Evolutionary conservation across 352 stramenopile species (phyloP).

Genomic region (Pythium angustatum): DNA sequence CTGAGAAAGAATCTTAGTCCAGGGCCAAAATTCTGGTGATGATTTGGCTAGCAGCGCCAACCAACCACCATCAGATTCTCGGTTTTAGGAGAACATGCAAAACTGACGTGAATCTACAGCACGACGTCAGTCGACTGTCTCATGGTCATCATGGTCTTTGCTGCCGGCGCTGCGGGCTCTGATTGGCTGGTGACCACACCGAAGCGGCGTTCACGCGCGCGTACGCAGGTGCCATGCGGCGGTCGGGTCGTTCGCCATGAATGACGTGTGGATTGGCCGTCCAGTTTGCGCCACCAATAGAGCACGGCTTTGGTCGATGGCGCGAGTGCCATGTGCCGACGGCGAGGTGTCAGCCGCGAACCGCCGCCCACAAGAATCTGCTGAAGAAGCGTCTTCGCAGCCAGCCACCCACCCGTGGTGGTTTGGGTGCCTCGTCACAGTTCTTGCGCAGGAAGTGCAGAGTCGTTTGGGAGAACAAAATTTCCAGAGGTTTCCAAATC

Average conservation of each 20-base stretch:
- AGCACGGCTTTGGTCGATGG: slow-evolving; percentile 11
- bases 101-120: neutral
- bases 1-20: neutral
- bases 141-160: neutral
- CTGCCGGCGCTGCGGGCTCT: neutral
- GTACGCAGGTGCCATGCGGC: no score
- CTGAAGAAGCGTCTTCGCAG: no score
- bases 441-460: no score
- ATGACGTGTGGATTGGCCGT: slow-evolving; percentile 3
- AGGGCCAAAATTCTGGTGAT: neutral
- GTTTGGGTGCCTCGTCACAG: slow-evolving; percentile 9
- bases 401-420: neutral
- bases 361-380: slow-evolving; percentile 7
- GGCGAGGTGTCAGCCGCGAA: slow-evolving; percentile 15
- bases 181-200: slow-evolving; percentile 11
- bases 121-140: slow-evolving; percentile 17
- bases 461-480: no score
- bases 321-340: slow-evolving; percentile 25
- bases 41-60: no score
- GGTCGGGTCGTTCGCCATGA: neutral
- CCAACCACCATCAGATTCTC: slow-evolving; percentile 12
- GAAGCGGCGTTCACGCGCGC: no score
- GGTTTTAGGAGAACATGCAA: slow-evolving; percentile 1
- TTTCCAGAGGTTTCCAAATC: slow-evolving; percentile 2
- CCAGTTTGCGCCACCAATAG: slow-evolving; percentile 10